Base-by-base conservation (phyloP, 257 asterid genomes). In the Plantago elongata region DNA sequence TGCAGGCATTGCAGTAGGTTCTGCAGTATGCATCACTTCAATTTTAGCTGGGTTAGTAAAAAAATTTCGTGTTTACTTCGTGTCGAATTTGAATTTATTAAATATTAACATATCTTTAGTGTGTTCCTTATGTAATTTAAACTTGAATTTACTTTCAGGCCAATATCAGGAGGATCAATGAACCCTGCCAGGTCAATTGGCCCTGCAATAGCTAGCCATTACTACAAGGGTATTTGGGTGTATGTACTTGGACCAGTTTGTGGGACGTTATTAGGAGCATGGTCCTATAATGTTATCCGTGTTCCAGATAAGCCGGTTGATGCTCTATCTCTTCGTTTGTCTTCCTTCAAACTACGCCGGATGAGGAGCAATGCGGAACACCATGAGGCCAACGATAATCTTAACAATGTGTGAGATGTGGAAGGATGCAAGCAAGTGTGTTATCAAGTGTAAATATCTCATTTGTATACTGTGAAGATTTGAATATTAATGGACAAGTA, bases 161-260 rank as follows among this genome's bases (percentile, higher is more conserved):
- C 97, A 2, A 44, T 87, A 62, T 87, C 97, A 3, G 96, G 97
- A 30, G 97, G 96, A 54, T 87, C 96, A 4, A 90, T 90, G 97
- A 87, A 90, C 77, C 97, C 96, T 0, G 96, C 87, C 3, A 73
- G 96, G 66, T 79, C 82, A 13, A 47, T 90, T 9, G 97, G 97
- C 1, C 97, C 97, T 5, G 97, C 97, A 49, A 64, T 87, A 55
- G 97, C 90, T 9, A 90, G 97, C 71, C 43, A 71, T 46, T 76
- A 83, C 60, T 83, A 75, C 74, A 71, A 71, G 30, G 93, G 84
- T 8, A 64, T 87, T 55, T 90, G 96, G 97, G 83, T 85, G 1
- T 90, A 90, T 55, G 3, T 83, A 2, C 60, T 85, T 5, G 96
- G 97, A 27, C 95, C 97, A 0, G 70, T 82, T n/a, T 75, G 73